Base-by-base conservation (phyloP, 2,329 filamentous ascomycete genomes). In the Fusarium falciforme region DNA sequence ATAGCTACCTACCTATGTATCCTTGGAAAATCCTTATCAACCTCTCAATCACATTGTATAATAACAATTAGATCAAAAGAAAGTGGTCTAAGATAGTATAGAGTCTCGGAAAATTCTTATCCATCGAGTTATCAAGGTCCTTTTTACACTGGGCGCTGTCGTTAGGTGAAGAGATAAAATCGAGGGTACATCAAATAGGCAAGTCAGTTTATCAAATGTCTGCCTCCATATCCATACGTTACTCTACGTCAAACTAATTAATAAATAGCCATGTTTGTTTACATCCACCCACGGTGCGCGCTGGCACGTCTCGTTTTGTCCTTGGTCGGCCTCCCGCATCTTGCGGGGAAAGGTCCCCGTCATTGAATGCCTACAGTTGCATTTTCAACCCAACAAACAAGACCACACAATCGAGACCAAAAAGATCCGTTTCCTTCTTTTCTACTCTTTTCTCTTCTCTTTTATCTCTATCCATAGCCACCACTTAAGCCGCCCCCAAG, bases 251-350 rank as follows among this genome's bases (percentile, higher is more conserved):
- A 31, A 16, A 20, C 4, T 9, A 5, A 14, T 31, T 12, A 14
- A 20, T 12, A 3, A 5, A 22, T 22, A 2, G 16, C 10, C 58
- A n/a, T 47, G 58, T 61, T 61, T 61, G 38, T 40, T 31, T 33
- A 17, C 29, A 57, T 47, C 27, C 42, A 25, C 27, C 25, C 11
- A 10, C 31, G 36, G 20, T n/a, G 27, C 29, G 35, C 16, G 31
- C 31, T 27, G 29, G 9, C 22, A 36, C 29, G 40, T 31, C 38
- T 6, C 16, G 12, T 31, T 20, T 17, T 54, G 4, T 10, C 16
- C 31, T 0, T 17, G 71, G 71, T 65, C 31, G 71, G 71, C 71
- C 71, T 73, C 71, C 71, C 42, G 52, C 70, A 67, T 66, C 12
- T 17, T 35, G 60, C 60, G 64, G 63, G 71, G 62, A 58, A 29